phyloP scores from a whole-genome alignment of 1,139 yeast genomes.

The Candida albicans region DNA sequence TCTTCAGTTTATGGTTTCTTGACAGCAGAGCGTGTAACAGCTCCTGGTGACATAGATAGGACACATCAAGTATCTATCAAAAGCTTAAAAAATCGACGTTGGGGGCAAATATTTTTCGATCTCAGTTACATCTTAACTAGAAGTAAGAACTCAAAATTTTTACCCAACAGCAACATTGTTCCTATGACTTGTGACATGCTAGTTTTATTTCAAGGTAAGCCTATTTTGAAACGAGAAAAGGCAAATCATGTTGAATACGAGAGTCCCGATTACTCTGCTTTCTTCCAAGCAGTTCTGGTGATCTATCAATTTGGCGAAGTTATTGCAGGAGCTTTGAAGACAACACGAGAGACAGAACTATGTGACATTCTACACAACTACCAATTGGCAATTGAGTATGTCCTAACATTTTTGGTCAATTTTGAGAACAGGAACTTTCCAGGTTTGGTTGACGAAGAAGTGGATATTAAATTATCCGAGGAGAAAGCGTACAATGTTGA shows the following conservation, averaged over 20 bases:
- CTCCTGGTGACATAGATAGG: conserved; percentile 46
- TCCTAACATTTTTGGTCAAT: conserved; percentile 28
- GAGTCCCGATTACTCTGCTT: conserved; percentile 79
- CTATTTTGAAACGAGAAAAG: conserved; percentile 75
- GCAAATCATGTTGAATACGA: conserved; percentile 88
- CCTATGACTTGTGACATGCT: conserved; percentile 63
- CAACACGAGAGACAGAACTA: conserved; percentile 2
- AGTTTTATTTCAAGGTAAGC: conserved; percentile 75
- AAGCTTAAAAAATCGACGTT: conserved; percentile 71
- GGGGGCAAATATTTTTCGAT: conserved; percentile 86
- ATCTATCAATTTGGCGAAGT: conserved; percentile 63
- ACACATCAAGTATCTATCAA: conserved; percentile 43
- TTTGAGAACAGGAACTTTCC: conserved; percentile 33
- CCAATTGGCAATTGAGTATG: conserved; percentile 33
- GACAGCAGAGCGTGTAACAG: conserved; percentile 53
- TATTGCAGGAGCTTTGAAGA: conserved; percentile 50
- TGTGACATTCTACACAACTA: conserved; percentile 1
- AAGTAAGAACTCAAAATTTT: conserved; percentile 52
- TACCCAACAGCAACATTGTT: conserved; percentile 34
- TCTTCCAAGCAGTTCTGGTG: conserved; percentile 74
- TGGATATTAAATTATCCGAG: conserved; percentile 27
- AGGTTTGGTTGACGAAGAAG: conserved; percentile 27
- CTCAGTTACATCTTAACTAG: conserved; percentile 75
- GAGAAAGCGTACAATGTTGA: conserved; percentile 21
- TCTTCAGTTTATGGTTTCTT: conserved; percentile 68